Conservation (phyloP, 306 rosid genomes). For the Trichosanthes cucumerina region DNA sequence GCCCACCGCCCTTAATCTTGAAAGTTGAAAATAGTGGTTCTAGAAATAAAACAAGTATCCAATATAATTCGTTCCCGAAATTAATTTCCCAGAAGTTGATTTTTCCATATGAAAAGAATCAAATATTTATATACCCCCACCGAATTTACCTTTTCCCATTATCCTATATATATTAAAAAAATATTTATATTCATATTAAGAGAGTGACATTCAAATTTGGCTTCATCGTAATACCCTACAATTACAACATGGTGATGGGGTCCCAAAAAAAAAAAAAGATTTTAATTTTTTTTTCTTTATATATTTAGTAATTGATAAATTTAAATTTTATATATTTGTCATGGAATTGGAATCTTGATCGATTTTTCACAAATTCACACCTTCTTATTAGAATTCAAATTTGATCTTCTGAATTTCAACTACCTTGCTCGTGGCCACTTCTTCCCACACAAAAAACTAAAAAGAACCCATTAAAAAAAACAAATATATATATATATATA, state of each 20-base stretch:
- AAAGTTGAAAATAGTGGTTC: background rate
- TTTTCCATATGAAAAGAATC: conserved; percentile 8
- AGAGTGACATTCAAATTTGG: background rate
- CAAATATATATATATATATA: background rate
- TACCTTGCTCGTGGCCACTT: background rate
- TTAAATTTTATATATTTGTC: background rate
- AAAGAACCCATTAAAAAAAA: background rate
- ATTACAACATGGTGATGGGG: background rate
- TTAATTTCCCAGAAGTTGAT: background rate
- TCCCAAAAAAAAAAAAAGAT: too few relatives aligned
- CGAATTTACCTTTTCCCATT: conserved; percentile 4
- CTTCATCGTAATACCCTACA: background rate
- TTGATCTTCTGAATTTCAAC: background rate
- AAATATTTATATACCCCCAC: background rate
- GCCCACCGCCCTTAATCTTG: background rate
- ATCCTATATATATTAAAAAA: background rate
- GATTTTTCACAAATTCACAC: conserved; percentile 10
- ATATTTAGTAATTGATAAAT: background rate
- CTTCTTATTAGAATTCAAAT: background rate
- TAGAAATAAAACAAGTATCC: background rate
- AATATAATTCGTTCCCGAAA: background rate
- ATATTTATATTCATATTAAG: background rate
- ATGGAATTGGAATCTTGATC: background rate
- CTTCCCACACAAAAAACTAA: background rate
- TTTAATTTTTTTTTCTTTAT: background rate